Base-by-base conservation (phyloP, 179 eudicot species). In the Gypsophila paniculata region DNA sequence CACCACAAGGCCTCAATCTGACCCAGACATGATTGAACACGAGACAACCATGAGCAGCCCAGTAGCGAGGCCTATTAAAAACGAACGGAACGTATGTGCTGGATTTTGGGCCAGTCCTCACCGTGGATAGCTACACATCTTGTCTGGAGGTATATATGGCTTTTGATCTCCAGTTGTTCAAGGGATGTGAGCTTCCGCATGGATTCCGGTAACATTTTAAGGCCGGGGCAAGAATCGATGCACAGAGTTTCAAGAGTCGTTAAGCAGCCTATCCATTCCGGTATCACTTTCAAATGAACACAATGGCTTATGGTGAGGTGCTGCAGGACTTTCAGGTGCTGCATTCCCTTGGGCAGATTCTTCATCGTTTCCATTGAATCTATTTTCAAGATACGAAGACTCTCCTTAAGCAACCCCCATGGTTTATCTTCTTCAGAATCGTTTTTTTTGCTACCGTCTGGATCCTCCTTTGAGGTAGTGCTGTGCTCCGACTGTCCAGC, bases 61-160 rank as follows among this genome's bases (percentile, higher is more conserved):
- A 22, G 12, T 8, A 8, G 25, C 10, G 11, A 55, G 61, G 25
- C 8, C 61, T 55, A 23, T 7, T 63, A 49, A 38, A 38, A 11
- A n/a, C 13, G 15, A 22, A 72, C 0, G 0, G 53, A 21, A 6
- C 57, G 74, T 17, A 79, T 65, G 67, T 74, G 78, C 32, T 63
- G 75, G 46, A 79, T 66, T 25, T 71, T 75, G 59, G 76, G 78
- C 78, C 82, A 79, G 46, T 79, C 72, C 22, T 74, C 75, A 8
- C 82, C 82, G 0, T 36, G 13, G 0, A 78, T 69, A 0, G 10
- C 12, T 29, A 25, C n/a, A 57, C 79, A 79, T 79, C 82, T 42
- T 46, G 55, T 49, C 19, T 29, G 52, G 69, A 65, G 69, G 69
- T 65, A 65, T 21, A 29, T 54, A 36, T 73, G 29, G 26, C 58